Evolutionary conservation across 768 basidiomycete species (phyloP), one percentile per base, ranked within the genome.

Genomic region (Ephemerocybe angulata): DNA sequence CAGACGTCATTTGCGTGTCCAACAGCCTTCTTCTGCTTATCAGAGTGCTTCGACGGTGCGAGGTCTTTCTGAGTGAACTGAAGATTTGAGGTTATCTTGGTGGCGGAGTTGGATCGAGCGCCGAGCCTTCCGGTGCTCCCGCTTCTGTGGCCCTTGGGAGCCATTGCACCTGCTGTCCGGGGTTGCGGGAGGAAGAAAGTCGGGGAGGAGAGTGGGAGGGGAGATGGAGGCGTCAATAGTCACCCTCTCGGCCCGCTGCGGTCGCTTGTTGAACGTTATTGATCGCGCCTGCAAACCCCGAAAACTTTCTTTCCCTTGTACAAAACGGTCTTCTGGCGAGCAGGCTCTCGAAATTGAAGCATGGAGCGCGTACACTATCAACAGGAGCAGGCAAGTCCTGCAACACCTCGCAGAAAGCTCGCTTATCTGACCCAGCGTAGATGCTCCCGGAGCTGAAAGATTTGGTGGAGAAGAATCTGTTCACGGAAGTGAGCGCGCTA

Each of bases 391-490:
- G 86, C 81, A 53, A 49, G 75, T 51, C 3, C 19, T 31, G 33
- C 19, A 25, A 11, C 24, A 17, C 17, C 24, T n/a, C 17, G 21
- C 24, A 29, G 19, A 30, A 13, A 38, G 13, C 22, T 21, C 8
- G 21, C 29, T 27, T 50, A 6, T 40, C 13, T 48, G 29, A 51
- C 28, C 19, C 37, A 43, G 48, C 21, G n/a, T 40, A 89, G 83
- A 95, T 94, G 85, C 90, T 96, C 83, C 83, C 86, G 44, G 94
- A 97, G 85, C 87, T 96, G 67, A 94, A 92, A 71, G 93, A 95
- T 71, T 77, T 96, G 11, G 84, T 88, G 56, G 83, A 93, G 62
- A 93, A 90, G 71, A 82, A 81, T 60, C 71, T 97, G 37, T 96
- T 98, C 68, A 87, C 88, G 0, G 76, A 84, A 71, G 89, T 90